Evolutionary conservation across 495 filamentous ascomycete genomes (phyloP).

Genomic region (Aspergillus haitiensis): DNA sequence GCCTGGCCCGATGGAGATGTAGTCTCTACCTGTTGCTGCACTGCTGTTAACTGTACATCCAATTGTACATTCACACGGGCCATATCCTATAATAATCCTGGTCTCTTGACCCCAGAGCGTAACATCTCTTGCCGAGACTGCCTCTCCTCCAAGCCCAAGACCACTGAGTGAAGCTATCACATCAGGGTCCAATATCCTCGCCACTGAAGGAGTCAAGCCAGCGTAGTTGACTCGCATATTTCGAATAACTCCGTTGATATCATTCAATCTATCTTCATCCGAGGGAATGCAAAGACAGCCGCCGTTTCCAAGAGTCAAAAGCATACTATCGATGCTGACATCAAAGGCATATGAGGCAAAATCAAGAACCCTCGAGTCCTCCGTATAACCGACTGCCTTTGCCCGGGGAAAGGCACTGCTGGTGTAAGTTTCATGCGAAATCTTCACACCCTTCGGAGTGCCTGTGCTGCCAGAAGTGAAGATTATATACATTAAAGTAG

Average conservation of each 20-base stretch:
- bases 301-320: constrained; percentile 44
- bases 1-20: constrained; percentile 40
- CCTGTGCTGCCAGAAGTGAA: constrained; percentile 58
- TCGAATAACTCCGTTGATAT: constrained; percentile 49
- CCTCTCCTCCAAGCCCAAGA: constrained; percentile 55
- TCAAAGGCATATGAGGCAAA: constrained; percentile 53
- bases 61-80: constrained; percentile 51
- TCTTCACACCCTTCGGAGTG: constrained; percentile 55
- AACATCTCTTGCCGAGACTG: constrained; percentile 42
- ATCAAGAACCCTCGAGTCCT: constrained; percentile 41
- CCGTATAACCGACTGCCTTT: constrained; percentile 37
- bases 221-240: constrained; percentile 47
- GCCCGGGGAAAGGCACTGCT: constrained; percentile 41
- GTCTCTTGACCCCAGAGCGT: constrained; percentile 40
- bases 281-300: constrained; percentile 54
- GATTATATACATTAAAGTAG: constrained; percentile 43
- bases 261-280: constrained; percentile 50
- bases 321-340: constrained; percentile 47
- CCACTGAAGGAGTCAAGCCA: constrained; percentile 53
- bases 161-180: constrained; percentile 47
- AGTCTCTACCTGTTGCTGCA: constrained; percentile 40
- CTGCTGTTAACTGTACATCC: constrained; percentile 48
- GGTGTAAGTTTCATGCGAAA: constrained; percentile 49
- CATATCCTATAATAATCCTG: constrained; percentile 52
- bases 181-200: constrained; percentile 41